These are phyloP conservation scores for Plasmodium adleri DNA, from an alignment of 169 alveolate genomes.

Conservation along the genomic window DNA sequence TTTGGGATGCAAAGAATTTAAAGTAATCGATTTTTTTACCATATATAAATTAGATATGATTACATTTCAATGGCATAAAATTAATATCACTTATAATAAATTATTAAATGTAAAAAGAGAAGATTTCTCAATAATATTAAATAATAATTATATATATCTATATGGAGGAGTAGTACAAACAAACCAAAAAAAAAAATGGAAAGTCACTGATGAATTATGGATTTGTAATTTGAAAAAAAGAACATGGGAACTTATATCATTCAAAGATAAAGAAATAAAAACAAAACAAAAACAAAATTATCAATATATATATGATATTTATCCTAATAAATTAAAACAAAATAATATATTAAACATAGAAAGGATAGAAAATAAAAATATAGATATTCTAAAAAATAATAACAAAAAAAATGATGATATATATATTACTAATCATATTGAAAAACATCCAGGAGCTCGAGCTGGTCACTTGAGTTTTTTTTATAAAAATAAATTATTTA, in stretches of 20 bases:
- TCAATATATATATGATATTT: background rate
- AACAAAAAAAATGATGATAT: background rate
- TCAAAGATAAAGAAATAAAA: background rate
- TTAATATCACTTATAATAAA: constrained; percentile 36
- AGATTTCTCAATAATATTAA: constrained; percentile 25
- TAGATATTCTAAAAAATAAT: background rate
- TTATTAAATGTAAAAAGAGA: constrained; percentile 23
- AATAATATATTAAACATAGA: background rate
- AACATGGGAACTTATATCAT: constrained; percentile 23
- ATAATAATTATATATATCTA: constrained; percentile 16
- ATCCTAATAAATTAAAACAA: background rate
- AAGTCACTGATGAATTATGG: constrained; percentile 29
- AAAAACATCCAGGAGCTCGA: constrained; percentile 25
- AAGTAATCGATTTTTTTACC: constrained; percentile 21
- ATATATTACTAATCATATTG: background rate
- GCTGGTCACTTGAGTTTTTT: constrained; percentile 45
- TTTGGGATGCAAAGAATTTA: constrained; percentile 33
- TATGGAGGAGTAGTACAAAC: constrained; percentile 30
- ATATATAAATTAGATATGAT: constrained; percentile 13
- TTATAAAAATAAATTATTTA: constrained; percentile 13
- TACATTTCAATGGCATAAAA: constrained; percentile 33
- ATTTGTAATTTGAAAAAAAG: constrained; percentile 22
- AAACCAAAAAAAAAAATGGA: constrained; percentile 6
- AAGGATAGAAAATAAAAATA: background rate
- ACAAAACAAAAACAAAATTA: background rate